Base-by-base conservation (phyloP, 495 filamentous ascomycete genomes). In the Penicillium fimorum region DNA sequence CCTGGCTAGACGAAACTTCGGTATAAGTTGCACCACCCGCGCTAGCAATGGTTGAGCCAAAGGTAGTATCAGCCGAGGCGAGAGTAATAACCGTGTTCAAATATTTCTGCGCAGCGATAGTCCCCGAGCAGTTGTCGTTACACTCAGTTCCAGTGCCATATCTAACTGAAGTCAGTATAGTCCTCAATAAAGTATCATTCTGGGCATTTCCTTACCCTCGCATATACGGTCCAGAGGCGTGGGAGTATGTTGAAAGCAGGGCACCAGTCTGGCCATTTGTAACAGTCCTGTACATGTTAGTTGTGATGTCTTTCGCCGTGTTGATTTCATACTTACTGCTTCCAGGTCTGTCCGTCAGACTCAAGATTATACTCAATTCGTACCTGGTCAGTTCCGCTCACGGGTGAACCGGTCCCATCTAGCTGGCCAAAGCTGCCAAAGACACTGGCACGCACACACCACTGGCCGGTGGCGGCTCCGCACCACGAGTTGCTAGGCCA, bases 401-500 rank as follows among this genome's bases (percentile, higher is more conserved):
- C 72, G 11, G 63, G 50, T 2, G 66, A 51, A 9, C 67, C 65
- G 13, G 50, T 27, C 6, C 72, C 70, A 48, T 70, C 64, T 7
- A 72, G 47, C 64, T 75, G 70, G 4, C 70, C 72, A 30, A 73
- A 75, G 22, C 60, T 62, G 17, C 70, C 73, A 47, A 76, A 75
- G n/a, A 75, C 35, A 59, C 65, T 68, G 35, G 70, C 70, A 33
- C 73, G 72, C 7, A 77, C 71, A 55, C 74, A 74, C 72, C 72
- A 75, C 50, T 75, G 63, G 1, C 69, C 68, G 9, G 58, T 53
- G 5, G 43, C 55, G n/a, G 70, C 67, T 38, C 69, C 71, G 47
- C 71, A 74, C 71, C 69, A 74, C 29, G 55, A 47, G 53, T 74
- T 74, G 47, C 55, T 57, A 5, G 59, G 49, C 69, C 69, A 72